Evolutionary conservation across 345 rosid species (phyloP), one percentile per base, ranked within the genome.

Genomic region (Gossypium turneri): DNA sequence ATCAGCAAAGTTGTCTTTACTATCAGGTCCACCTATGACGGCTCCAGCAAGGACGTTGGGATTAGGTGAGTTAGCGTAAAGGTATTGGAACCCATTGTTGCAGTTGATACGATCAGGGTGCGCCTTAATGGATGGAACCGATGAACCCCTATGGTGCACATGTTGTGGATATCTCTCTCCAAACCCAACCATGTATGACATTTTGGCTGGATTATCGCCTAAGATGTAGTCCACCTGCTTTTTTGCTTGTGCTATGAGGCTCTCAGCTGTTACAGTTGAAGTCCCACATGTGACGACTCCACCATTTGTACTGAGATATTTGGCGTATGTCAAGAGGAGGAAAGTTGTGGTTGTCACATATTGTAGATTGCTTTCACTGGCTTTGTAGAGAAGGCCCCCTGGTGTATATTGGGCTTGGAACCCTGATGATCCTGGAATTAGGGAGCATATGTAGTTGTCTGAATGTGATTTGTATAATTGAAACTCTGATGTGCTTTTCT

Each of bases 131-230:
- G 97, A 93, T 38, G 97, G 97, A 58, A 88, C 41, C 7, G 99
- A 95, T 41, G 98, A 88, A 0, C 96, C 99, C 72, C 99, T 86
- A 81, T 93, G 99, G 81, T 95, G 99, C 27, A 93, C 84, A 58
- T 81, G 91, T 44, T 77, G 89, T 10, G 98, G 97, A 78, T 79
- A 95, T 82, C n/a, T 89, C 15, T 74, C 29, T 34, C 98, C 96
- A 29, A 90, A 94, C 17, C 96, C 98, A 15, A 93, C 98, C 98
- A 93, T 92, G 84, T 93, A 94, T 2, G 95, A 91, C 85, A 88
- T 87, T 74, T 83, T 85, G 56, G 81, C 83, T 0, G 98, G 98
- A 81, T 94, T 93, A 34, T 92, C 88, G 12, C 98, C 98, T 51
- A 94, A 77, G 27, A 91, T 85, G 80, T 94, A 94, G 81, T 94